Evolutionary conservation across 805 yeast species (phyloP), one percentile per base, ranked within the genome.

Genomic region (Saccharomycopsis guyanensis): DNA sequence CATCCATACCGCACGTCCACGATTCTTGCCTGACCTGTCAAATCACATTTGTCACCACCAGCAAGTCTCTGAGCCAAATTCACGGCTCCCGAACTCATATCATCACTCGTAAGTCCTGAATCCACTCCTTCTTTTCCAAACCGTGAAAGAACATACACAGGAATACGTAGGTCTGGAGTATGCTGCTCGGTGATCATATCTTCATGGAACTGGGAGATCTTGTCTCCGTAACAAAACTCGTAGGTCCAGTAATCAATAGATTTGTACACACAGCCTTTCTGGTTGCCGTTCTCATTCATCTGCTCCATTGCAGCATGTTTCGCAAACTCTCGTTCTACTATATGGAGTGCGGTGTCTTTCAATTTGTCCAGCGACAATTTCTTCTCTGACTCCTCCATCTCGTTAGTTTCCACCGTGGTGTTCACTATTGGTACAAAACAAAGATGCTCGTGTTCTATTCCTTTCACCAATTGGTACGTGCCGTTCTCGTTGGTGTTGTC

Each of bases 1-100:
- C 91, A 83, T 31, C 68, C 65, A 57, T 75, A 81, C 42, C 71
- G 71, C 3, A 83, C 62, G 46, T 80, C 83, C 3, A 75, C 65
- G 3, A 66, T 57, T 43, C 91, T 68, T 2, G 73, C 73, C 23
- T 62, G 57, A 2, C 68, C 68, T 0, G 85, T 80, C 39, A 78
- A 57, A 54, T 78, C 85, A 61, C 93, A 83, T 2, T 64, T 44
- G 18, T 72, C 72, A 6, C 91, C 93, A 59, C 63, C 46, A 49
- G 62, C 63, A 58, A 80, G 58, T 10, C 40, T 20, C 37, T 50
- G 51, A 10, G 38, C 42, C 18, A 50, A 23, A 38, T 31, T 24
- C 18, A 33, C 13, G 29, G 37, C 1, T 12, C 32, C 19, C 3
- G n/a, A 18, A 22, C 29, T 13, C 6, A 23, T 18, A 15, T 18